Evolutionary conservation across 2,329 filamentous ascomycete species (phyloP).

Genomic region (Teratosphaeria pseudoeucalypti): DNA sequence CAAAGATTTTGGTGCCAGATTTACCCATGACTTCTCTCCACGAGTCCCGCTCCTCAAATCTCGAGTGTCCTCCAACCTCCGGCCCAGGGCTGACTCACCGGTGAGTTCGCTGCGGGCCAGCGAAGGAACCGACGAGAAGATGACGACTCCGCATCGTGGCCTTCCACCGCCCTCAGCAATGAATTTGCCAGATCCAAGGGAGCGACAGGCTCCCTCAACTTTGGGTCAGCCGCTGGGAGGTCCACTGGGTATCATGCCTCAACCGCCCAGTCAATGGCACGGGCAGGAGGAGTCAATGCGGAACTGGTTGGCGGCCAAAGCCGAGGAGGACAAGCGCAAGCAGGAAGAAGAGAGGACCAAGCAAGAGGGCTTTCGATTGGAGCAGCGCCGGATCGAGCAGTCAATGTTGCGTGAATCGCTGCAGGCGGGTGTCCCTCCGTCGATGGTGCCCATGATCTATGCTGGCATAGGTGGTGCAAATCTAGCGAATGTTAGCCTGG

Average conservation of each 20-base stretch:
- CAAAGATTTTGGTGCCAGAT: slow-evolving; percentile 36
- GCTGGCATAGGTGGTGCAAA: slow-evolving; percentile 41
- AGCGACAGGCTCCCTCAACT: slow-evolving; percentile 23
- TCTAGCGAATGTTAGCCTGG: slow-evolving; percentile 38
- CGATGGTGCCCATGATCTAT: slow-evolving; percentile 45
- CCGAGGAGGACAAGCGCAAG: slow-evolving; percentile 42
- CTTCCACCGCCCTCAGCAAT: slow-evolving; percentile 44
- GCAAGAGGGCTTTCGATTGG: slow-evolving; percentile 39
- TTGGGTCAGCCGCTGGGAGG: slow-evolving; percentile 23
- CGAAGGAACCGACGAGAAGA: slow-evolving; percentile 25
- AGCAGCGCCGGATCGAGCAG: slow-evolving; percentile 44
- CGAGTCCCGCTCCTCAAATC: slow-evolving; percentile 29
- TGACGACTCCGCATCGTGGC: slow-evolving; percentile 43
- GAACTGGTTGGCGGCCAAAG: slow-evolving; percentile 41
- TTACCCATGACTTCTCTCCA: slow-evolving; percentile 38
- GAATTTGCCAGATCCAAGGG: slow-evolving; percentile 38
- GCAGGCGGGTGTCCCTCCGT: slow-evolving; percentile 41
- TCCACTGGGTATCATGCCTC: slow-evolving; percentile 28
- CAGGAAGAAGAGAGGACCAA: slow-evolving; percentile 45
- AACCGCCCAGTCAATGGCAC: slow-evolving; percentile 39
- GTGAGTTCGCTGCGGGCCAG: slow-evolving; percentile 32
- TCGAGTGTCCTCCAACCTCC: slow-evolving; percentile 32
- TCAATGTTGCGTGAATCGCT: slow-evolving; percentile 44
- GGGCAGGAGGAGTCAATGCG: slow-evolving; percentile 42
- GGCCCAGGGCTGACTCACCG: slow-evolving; percentile 29